Conservation (phyloP, 371 early-diverging fungal genomes). For the Actinomortierella wolfii region DNA sequence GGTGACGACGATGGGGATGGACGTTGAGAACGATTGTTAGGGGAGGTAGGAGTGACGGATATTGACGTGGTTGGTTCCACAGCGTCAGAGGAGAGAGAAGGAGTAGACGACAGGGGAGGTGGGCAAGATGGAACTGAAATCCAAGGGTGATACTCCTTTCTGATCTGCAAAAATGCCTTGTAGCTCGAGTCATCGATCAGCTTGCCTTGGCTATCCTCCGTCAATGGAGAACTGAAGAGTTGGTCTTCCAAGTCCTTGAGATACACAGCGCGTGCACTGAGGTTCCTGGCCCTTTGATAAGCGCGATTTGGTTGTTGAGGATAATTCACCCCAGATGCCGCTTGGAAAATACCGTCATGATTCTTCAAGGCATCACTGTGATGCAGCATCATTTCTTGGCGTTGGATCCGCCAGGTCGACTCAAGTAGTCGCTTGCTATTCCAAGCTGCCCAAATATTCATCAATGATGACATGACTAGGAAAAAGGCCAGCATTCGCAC, state of each 20-base stretch:
- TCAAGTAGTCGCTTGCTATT: slow-evolving; percentile 39
- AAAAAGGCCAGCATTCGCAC: slow-evolving; percentile 17
- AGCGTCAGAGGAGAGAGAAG: too few relatives aligned
- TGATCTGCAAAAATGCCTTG: slow-evolving; percentile 33
- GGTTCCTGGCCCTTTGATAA: too few relatives aligned
- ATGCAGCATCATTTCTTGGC: too few relatives aligned
- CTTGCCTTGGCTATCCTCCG: slow-evolving; percentile 18
- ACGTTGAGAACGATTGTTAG: too few relatives aligned
- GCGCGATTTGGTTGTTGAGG: too few relatives aligned
- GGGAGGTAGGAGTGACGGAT: too few relatives aligned
- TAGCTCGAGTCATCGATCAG: slow-evolving; percentile 25
- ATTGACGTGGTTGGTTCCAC: too few relatives aligned
- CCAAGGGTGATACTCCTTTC: slow-evolving; percentile 28
- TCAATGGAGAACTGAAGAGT: slow-evolving; percentile 24
- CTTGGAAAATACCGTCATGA: slow-evolving; percentile 32
- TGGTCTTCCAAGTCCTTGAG: slow-evolving; percentile 57
- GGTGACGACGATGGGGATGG: too few relatives aligned
- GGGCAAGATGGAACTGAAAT: too few relatives aligned
- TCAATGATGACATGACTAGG: slow-evolving; percentile 27
- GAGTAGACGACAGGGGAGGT: too few relatives aligned
- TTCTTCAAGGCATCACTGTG: slow-evolving; percentile 19
- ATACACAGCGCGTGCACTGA: slow-evolving; percentile 52
- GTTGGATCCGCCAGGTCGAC: slow-evolving; percentile 16
- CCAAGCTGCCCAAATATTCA: slow-evolving; percentile 40
- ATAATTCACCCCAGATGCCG: too few relatives aligned